Percentiles rank a stretch among this genome's conserved stretches.
phyloP scores from a whole-genome alignment of 257 asterid genomes.

The Leptodermis oblonga region DNA sequence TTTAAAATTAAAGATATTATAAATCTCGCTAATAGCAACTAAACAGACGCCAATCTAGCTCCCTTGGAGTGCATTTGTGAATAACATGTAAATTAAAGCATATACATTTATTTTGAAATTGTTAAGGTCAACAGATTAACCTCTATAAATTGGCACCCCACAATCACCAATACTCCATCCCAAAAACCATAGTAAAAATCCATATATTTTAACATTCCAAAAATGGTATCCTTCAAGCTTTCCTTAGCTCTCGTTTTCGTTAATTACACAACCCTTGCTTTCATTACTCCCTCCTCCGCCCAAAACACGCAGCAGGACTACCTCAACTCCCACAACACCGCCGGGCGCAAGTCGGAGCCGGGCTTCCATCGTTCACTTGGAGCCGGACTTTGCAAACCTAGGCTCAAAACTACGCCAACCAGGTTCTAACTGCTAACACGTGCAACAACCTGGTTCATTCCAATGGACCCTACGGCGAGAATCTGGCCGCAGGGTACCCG shows the following conservation, averaged over 20 bases:
- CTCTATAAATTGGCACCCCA: not conserved
- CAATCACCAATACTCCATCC: not conserved
- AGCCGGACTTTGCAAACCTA: slow-evolving; percentile 32
- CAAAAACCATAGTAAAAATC: not conserved
- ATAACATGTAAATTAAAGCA: too few relatives aligned
- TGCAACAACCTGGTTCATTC: slow-evolving; percentile 40
- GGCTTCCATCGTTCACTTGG: slow-evolving; percentile 33
- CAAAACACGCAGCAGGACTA: slow-evolving; percentile 18
- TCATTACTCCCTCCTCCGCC: not conserved
- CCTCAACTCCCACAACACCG: slow-evolving; percentile 32
- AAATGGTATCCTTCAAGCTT: not conserved
- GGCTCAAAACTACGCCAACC: slow-evolving; percentile 37
- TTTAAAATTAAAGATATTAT: too few relatives aligned
- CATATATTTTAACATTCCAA: too few relatives aligned
- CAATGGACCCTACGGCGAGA: slow-evolving; percentile 43
- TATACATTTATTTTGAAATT: too few relatives aligned
- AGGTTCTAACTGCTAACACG: slow-evolving; percentile 20
- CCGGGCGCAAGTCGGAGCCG: slow-evolving; percentile 28
- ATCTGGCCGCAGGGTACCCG: slow-evolving; percentile 39
- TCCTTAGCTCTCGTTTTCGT: not conserved
- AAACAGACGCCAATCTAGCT: too few relatives aligned
- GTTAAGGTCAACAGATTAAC: too few relatives aligned
- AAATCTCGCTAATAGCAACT: too few relatives aligned
- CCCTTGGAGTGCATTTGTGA: too few relatives aligned
- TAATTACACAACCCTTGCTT: too few relatives aligned